These are phyloP conservation scores for Podospora australis DNA, from an alignment of 495 filamentous ascomycete species.

Conservation along the genomic window DNA sequence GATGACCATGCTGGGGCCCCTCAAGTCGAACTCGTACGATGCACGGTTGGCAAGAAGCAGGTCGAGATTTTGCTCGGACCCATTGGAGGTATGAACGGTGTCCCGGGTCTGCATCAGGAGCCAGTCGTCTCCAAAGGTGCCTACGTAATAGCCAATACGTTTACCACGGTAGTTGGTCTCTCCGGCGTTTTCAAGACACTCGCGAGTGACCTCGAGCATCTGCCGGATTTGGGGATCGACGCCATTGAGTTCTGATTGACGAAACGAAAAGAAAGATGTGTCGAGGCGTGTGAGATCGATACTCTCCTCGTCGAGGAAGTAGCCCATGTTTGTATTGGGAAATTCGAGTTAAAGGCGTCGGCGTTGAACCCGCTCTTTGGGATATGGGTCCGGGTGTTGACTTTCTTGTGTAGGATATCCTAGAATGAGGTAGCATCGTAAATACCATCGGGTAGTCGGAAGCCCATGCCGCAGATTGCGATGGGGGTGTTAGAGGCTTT, in stretches of 20 bases:
- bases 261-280: constrained; percentile 37
- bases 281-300: constrained; percentile 25
- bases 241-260: constrained; percentile 29
- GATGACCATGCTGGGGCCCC: constrained; percentile 32
- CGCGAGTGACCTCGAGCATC: constrained; percentile 44
- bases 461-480: constrained; percentile 45
- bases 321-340: constrained; percentile 6
- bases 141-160: constrained; percentile 42
- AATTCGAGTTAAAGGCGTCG: constrained; percentile 20
- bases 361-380: constrained; percentile 35
- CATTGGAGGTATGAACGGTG: not conserved
- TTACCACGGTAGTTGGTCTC: constrained; percentile 38
- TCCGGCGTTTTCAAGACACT: constrained; percentile 43
- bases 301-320: constrained; percentile 30
- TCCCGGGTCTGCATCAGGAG: constrained; percentile 17
- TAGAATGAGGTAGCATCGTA: constrained; percentile 29
- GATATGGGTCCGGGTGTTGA: constrained; percentile 28
- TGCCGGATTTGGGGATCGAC: constrained; percentile 50
- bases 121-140: constrained; percentile 38
- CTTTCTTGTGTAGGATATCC: constrained; percentile 36
- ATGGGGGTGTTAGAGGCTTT: constrained; percentile 18
- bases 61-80: constrained; percentile 9
- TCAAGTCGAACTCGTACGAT: constrained; percentile 43
- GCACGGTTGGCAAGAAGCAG: constrained; percentile 43
- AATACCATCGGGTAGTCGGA: constrained; percentile 43